Base-by-base conservation (phyloP, 352 stramenopile genomes). In the Pythium apleroticum region DNA sequence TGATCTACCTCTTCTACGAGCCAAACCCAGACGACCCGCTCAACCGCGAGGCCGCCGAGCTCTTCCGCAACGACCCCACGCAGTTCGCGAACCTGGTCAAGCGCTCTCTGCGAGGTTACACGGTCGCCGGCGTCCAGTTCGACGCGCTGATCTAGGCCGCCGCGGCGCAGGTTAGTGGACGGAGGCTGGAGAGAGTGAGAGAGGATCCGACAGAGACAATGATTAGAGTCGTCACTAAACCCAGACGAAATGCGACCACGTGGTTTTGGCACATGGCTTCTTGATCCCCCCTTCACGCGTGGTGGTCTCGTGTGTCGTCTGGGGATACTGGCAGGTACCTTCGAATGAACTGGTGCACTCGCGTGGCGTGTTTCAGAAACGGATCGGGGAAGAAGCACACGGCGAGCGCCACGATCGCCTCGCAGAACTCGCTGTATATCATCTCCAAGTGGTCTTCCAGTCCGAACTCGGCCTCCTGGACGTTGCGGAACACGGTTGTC, bases 1-100 rank as follows among this genome's bases (percentile, higher is more conserved):
- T 99, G 48, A 99, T 99, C 81, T 99, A 99, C 75, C 80, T 99
- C 46, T 99, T 99, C 81, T 99, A 99, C 78, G 97, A 99, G 74
- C 97, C 97, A 37, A 99, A 99, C 82, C 96, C 97, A 27, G 96
- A 99, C 74, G 97, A 99, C 73, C 97, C 97, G 25, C 85, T 99
- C 50, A 99, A 99, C 86, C 78, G 86, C 81, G 85, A 99, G 79
- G 97, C 97, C 30, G 97, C 97, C 28, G 96, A 99, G 72, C 76
- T 99, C 31, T 98, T 98, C 74, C 85, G 97, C 52, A 98, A 91
- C 73, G 92, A 99, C 80, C 81, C 82, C 15, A 82, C 81, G 60
- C 85, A 97, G 65, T 99, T 98, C 81, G 86, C 96, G 57, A 80
- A 85, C 52, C 69, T 97, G 37, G 96, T 99, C 45, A 74, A 90